Base-by-base conservation (phyloP, 2,329 filamentous ascomycete species). In the Venturia oleaginea region DNA sequence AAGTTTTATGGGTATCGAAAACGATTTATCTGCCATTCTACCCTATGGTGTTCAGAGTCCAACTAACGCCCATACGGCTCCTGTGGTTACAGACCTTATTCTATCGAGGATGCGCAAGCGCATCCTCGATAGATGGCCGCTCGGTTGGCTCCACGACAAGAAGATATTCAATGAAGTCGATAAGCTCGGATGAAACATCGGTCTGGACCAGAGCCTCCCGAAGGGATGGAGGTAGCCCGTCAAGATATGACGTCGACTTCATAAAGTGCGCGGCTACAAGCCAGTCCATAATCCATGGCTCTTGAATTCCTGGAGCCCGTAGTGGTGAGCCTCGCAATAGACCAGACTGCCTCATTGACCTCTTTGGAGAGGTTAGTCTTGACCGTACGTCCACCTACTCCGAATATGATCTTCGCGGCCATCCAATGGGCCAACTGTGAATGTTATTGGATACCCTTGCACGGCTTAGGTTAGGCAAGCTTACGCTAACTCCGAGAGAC, bases 401-500 rank as follows among this genome's bases (percentile, higher is more conserved):
- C 59, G 40, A 62, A 62, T 40, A 42, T 22, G n/a, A 27, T 27
- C 32, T 43, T 62, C 19, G 32, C 59, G 59, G 34, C 30, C 17
- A 62, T 43, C 59, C 59, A 62, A 62, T 62, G 7, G 17, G 37
- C 59, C 4, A 62, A 32, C 59, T 62, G n/a, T 42, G 40, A 19
- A 10, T 22, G 46, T 42, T 42, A n/a, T 5, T 24, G 34, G 19
- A 42, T 13, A 13, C 22, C 60, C 40, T n/a, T n/a, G 42, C 11
- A 8, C 48, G 32, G 13, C 22, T 24, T 22, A 46, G 60, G 19
- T 24, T 22, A 60, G n/a, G n/a, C 19, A 43, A 34, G 34, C 60
- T 42, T 62, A 62, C 60, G 42, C n/a, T 24, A 51, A 62, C 60
- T 24, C 60, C 60, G 19, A 62, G 34, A n/a, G 60, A 62, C 60